Percentiles rank a stretch among this genome's conserved stretches.
Evolutionary conservation across 2,329 filamentous ascomycete species (phyloP).

Genomic region (Iodosphaeria phyllophila): DNA sequence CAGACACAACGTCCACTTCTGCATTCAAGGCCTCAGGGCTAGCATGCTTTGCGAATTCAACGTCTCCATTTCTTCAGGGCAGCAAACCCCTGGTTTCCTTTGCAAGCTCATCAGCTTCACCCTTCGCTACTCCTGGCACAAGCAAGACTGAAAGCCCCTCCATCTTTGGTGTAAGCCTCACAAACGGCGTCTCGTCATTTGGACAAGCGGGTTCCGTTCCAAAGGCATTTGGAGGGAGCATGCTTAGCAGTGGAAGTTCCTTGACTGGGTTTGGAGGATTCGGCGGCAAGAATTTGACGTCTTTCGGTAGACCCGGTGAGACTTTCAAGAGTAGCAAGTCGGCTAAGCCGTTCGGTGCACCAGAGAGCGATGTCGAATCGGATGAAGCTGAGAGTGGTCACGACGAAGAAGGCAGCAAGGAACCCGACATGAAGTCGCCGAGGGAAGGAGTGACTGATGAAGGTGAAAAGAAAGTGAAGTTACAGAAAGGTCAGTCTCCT

Average conservation of each 20-base stretch:
- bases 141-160: conserved; percentile 23
- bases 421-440: conserved; percentile 29
- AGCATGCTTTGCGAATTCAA: conserved; percentile 46
- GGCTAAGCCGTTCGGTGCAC: conserved; percentile 58
- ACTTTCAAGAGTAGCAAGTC: conserved; percentile 38
- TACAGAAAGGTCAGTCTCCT: conserved; percentile 47
- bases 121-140: conserved; percentile 16
- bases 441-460: conserved; percentile 10
- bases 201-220: conserved; percentile 8
- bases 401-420: conserved; percentile 23
- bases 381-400: conserved; percentile 22
- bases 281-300: conserved; percentile 31
- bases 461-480: conserved; percentile 45
- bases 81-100: conserved; percentile 19
- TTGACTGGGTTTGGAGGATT: conserved; percentile 20
- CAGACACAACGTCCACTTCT: conserved; percentile 28
- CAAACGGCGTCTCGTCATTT: conserved; percentile 12
- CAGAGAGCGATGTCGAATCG: conserved; percentile 44
- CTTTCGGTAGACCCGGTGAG: conserved; percentile 49
- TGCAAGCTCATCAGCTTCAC: conserved; percentile 24
- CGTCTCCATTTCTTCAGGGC: conserved; percentile 19
- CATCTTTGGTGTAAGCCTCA: conserved; percentile 24
- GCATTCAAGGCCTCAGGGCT: conserved; percentile 41
- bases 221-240: conserved; percentile 18
- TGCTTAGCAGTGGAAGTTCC: conserved; percentile 25